Evolutionary conservation across 2,329 filamentous ascomycete genomes (phyloP).

Genomic region (Colletotrichum theobromicola): DNA sequence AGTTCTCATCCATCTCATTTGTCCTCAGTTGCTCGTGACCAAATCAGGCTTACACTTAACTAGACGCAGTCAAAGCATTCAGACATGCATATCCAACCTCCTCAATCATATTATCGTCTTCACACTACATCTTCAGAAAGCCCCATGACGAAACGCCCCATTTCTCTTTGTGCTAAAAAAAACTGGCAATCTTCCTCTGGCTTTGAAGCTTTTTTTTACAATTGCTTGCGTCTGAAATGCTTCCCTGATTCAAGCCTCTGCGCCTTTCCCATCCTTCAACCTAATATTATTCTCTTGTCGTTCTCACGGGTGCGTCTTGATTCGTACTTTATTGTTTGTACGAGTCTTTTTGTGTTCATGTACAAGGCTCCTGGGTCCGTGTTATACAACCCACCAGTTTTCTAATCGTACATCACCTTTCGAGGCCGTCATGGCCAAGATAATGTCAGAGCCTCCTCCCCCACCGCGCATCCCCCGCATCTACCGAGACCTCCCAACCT

Average conservation of each 20-base stretch:
- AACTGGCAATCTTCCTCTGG: not conserved
- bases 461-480: not conserved
- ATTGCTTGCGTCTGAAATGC: not conserved
- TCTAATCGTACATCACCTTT: slow-evolving; percentile 11
- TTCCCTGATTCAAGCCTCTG: not conserved
- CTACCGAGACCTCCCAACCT: not conserved
- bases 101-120: not conserved
- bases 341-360: not conserved
- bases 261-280: not conserved
- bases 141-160: not conserved
- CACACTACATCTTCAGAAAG: not conserved
- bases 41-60: not conserved
- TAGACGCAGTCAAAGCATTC: not conserved
- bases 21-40: not conserved
- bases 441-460: not conserved
- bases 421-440: not conserved
- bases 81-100: not conserved
- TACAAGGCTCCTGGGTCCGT: slow-evolving; percentile 11
- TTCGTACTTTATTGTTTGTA: not conserved
- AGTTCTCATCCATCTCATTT: not conserved
- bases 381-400: slow-evolving; percentile 9
- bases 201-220: not conserved
- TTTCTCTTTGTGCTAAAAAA: not conserved
- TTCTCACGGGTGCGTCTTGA: not conserved
- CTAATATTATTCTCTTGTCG: not conserved